Base-by-base conservation (phyloP, 306 rosid species). In the Quercus engelmannii region DNA sequence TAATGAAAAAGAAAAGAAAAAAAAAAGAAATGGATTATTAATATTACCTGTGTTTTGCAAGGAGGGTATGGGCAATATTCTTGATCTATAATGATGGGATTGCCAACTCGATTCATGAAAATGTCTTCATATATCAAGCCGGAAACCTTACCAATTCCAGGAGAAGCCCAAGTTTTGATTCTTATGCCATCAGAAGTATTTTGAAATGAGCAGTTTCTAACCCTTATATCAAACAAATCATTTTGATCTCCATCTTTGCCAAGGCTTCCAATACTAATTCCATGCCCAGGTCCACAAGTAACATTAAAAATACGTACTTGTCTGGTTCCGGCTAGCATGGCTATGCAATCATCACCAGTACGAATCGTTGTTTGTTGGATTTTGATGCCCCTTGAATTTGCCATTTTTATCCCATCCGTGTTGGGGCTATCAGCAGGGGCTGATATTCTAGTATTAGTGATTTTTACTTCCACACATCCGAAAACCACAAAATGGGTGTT, bases 361-460 rank as follows among this genome's bases (percentile, higher is more conserved):
- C 81, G 57, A 1, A 92, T 89, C 0, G 2, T 25, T 0, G 79
- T 62, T 18, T n/a, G 49, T 5, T 81, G 33, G 71, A 91, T 87
- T 7, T 59, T 69, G 25, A 89, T 76, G 6, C 75, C 54, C 4
- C 46, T 1, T 1, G 96, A 88, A 20, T 0, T 20, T 1, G 84
- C 88, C 0, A 91, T 91, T 70, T 92, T 92, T 55, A 91, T 92
- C 49, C 96, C 97, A 23, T 92, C 97, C 0, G 97, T 91, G 85
- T 92, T 92, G 1, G 89, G 90, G 33, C 93, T 92, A 1, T 88
- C 64, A 0, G 0, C 35, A 0, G 96, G 96, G 4, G 93, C 86
- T 0, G 80, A 51, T 67, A 92, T 11, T 11, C 19, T 75, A 18
- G 89, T 28, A 5, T 72, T 69, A 26, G 58, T 81, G 5, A 92